Evolutionary conservation across 2,329 filamentous ascomycete genomes (phyloP), one percentile per base, ranked within the genome.

Genomic region (Scedosporium boydii): DNA sequence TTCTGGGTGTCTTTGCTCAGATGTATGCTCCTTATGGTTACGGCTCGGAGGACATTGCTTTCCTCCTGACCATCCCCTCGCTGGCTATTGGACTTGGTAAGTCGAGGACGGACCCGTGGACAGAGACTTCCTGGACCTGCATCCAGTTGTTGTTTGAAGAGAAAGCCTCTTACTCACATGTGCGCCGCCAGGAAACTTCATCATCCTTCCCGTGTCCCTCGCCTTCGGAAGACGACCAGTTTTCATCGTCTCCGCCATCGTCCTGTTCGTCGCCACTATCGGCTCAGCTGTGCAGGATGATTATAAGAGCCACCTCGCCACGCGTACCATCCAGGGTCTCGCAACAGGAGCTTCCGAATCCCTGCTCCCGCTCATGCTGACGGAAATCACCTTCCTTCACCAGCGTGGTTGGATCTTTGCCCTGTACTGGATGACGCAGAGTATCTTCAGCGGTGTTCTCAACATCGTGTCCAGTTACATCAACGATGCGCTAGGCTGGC

Each of bases 301-400:
- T 7, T 77, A 71, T 62, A 65, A 71, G 41, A 70, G 70, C 4
- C 75, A 78, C 64, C 69, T 77, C 21, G 71, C 70, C 1, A 66
- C 72, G 5, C 72, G 76, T 1, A 72, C 74, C 10, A 63, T 77
- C 6, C 70, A 71, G 56, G 73, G 72, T 6, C 56, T 77, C 16
- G 73, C 74, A 0, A 72, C 74, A 1, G 76, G 75, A 41, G 71
- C 74, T 1, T 74, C 72, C 1, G 75, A 77, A 64, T 76, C 70
- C 5, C 71, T 77, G 2, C 71, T 77, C 7, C 75, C 75, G 62
- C 66, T 70, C 26, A 74, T 76, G 62, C 68, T 76, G 6, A 69
- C 74, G 10, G 75, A 77, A 51, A 70, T 75, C 2, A 73, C 73
- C 0, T 78, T 77, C 48, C 67, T 78, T 1, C 74, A 77, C 63